Evolutionary conservation across 192 early-diverging fungal species (phyloP), one percentile per base, ranked within the genome.

Genomic region (Paraglomus brasilianum): DNA sequence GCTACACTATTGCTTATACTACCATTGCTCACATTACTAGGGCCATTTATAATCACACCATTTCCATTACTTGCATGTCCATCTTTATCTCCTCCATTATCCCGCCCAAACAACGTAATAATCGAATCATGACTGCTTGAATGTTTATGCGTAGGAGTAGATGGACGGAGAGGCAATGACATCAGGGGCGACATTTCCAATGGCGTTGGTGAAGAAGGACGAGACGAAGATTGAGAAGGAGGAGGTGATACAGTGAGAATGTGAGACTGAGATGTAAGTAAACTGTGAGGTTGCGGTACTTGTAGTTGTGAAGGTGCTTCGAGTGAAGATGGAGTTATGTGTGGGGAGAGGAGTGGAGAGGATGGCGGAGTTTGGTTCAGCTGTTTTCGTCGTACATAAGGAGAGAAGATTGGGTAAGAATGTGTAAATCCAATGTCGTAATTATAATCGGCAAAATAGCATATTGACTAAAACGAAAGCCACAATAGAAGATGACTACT

Each of bases 261-360:
- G 30, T 30, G 30, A 30, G 30, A 30, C 30, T 30, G 30, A 30
- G 30, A 30, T 30, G 30, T 30, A 30, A 30, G 30, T 30, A 30
- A 30, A 30, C 30, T 30, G 30, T 30, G 30, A 30, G 30, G 1
- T 30, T 30, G 30, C 30, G 30, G 3, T 30, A 30, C 55, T 49
- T 68, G 66, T 68, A 68, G 30, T 15, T 68, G 66, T 36, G 66
- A 68, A 14, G 66, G 66, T 30, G 66, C 66, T 11, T 68, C 66
- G 21, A 68, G 30, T 3, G 66, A 68, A 10, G 66, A 14, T 30
- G 30, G 30, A 36, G 66, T 55, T 6, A 68, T 19, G 45, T 68
- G 66, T 53, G 66, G 66, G 19, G 66, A 43, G 19, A 68, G 24
- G 19, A 19, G 15, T 22, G 66, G 66, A n/a, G 66, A 68, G 46